phyloP scores from a whole-genome alignment of 257 asterid species.

The Ajuga chamaepitys region DNA sequence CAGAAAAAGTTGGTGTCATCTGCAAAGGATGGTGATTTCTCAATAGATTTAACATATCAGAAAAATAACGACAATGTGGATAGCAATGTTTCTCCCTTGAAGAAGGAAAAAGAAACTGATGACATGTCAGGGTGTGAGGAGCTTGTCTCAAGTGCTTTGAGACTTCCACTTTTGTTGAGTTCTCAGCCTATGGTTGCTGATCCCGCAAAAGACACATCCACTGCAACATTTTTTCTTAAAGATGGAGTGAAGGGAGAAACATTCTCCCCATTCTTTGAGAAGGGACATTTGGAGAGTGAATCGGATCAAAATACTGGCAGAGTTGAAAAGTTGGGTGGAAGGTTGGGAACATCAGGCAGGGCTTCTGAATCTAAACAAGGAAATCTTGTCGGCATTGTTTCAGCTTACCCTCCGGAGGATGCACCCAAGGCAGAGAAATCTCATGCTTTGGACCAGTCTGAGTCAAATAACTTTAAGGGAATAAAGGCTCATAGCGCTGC shows the following conservation, averaged over 20 bases:
- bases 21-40: conserved; percentile 27
- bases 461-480: conserved; percentile 29
- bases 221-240: conserved; percentile 12
- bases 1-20: conserved; percentile 34
- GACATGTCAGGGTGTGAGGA: conserved; percentile 60
- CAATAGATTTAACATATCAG: conserved; percentile 21
- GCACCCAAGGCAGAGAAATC: conserved; percentile 27
- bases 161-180: conserved; percentile 74
- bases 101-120: conserved; percentile 55
- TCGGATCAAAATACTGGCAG: conserved; percentile 26
- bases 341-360: conserved; percentile 32
- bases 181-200: conserved; percentile 26
- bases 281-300: conserved; percentile 38
- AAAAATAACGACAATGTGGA: conserved; percentile 20
- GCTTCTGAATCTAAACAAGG: conserved; percentile 35
- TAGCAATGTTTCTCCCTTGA: conserved; percentile 24
- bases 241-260: conserved; percentile 29
- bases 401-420: conserved; percentile 34
- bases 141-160: conserved; percentile 67
- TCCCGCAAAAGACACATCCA: conserved; percentile 30
- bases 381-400: conserved; percentile 20
- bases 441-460: conserved; percentile 34
- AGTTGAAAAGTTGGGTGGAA: conserved; percentile 41
- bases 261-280: conserved; percentile 23
- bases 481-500: conserved; percentile 26